A percentile compares a stretch with the other conserved stretches of the same genome.
These are phyloP conservation scores for Funneliformis caledonium DNA, from an alignment of 371 early-diverging fungal species.

Conservation along the genomic window DNA sequence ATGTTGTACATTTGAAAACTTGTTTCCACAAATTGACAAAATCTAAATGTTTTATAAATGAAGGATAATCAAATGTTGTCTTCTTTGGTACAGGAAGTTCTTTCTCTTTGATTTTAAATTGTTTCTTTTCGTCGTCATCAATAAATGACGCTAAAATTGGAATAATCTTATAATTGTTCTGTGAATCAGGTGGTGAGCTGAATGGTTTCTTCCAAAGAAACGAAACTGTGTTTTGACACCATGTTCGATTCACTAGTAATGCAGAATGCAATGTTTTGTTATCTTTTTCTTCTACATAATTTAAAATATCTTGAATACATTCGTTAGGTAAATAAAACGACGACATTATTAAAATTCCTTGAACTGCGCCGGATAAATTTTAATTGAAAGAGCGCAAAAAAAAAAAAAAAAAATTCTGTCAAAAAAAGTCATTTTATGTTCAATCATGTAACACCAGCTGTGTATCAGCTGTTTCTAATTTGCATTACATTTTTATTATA, in stretches of 20 bases:
- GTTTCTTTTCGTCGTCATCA: neutral
- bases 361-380: too few species aligned
- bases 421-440: too few species aligned
- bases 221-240: slow-evolving; percentile 7
- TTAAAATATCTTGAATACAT: slow-evolving; percentile 22
- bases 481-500: too few species aligned
- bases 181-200: slow-evolving; percentile 1
- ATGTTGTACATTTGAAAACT: neutral
- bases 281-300: neutral
- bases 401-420: too few species aligned
- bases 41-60: slow-evolving; percentile 1
- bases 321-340: slow-evolving; percentile 8
- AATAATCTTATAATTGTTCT: slow-evolving; percentile 2
- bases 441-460: too few species aligned
- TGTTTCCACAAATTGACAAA: neutral
- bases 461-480: too few species aligned
- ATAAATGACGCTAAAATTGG: neutral
- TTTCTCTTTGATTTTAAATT: neutral
- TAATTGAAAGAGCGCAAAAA: too few species aligned
- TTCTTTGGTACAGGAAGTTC: neutral
- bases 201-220: slow-evolving; percentile 28
- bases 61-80: slow-evolving; percentile 3
- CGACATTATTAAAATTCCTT: neutral
- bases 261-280: neutral
- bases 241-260: slow-evolving; percentile 14